These are phyloP conservation scores for Plasmodium ovale DNA, from an alignment of 169 alveolate genomes.

Conservation along the genomic window DNA sequence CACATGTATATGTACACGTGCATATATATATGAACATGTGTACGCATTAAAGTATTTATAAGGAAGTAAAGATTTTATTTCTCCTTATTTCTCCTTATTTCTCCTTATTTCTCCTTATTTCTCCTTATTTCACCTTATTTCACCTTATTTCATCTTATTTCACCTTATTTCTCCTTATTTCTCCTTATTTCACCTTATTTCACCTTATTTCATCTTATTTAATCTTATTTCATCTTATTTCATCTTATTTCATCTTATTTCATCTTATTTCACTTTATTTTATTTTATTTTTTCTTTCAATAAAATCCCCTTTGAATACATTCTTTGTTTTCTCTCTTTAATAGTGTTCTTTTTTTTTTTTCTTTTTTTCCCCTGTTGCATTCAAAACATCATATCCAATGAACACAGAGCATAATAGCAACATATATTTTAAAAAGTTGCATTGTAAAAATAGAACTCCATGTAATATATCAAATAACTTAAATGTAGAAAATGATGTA, in stretches of 20 bases:
- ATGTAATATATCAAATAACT: not conserved
- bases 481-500: slow-evolving; percentile 18
- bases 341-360: slow-evolving; percentile 7
- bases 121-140: slow-evolving; percentile 13
- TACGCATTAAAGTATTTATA: slow-evolving; percentile 7
- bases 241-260: too few species aligned
- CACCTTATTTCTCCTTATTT: too few species aligned
- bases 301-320: too few species aligned
- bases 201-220: too few species aligned
- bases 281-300: not conserved
- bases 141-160: not conserved
- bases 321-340: slow-evolving; percentile 21
- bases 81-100: too few species aligned
- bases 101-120: slow-evolving; percentile 2
- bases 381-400: slow-evolving; percentile 1
- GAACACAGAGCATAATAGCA: slow-evolving; percentile 40
- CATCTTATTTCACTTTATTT: too few species aligned
- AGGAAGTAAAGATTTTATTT: not conserved
- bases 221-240: too few species aligned
- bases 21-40: not conserved
- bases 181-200: too few species aligned
- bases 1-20: not conserved
- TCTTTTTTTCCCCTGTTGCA: slow-evolving; percentile 4
- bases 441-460: slow-evolving; percentile 29
- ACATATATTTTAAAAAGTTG: slow-evolving; percentile 16